Base-by-base conservation (phyloP, 352 stramenopile species). In the Phytophthora syringae region DNA sequence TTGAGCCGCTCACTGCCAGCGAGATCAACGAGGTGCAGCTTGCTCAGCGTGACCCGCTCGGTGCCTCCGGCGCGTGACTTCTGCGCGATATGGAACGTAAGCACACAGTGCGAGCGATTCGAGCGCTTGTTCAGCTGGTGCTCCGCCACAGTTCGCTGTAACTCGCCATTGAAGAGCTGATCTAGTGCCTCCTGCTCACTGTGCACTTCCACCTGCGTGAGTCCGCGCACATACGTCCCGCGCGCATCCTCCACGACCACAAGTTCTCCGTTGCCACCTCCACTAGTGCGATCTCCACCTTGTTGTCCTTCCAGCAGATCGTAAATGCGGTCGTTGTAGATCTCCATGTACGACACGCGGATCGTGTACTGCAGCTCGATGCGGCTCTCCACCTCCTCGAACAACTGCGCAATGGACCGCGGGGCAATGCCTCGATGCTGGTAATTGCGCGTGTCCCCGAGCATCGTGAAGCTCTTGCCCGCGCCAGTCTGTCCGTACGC, bases 291-390 rank as follows among this genome's bases (percentile, higher is more conserved):
- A 27, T 64, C 60, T 4, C 65, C 48, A 7, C 55, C 55, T 22
- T 68, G 60, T 15, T 75, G 67, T 22, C 56, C 66, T 48, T 77
- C 70, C 3, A 98, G 76, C 7, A 98, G 65, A 66, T 98, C 94
- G 71, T 94, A 98, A 53, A 98, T 97, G 25, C 86, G 86, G 54
- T 98, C 95, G 71, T 98, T 98, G 70, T 98, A 98, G 64, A 98
- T 98, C 77, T 98, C 95, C 84, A 98, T 94, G 80, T 98, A 98
- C 48, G 92, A 97, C 48, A 92, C 89, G 21, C 76, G 77, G 28
- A 98, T 80, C 1, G 60, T 77, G 62, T 96, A 98, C 47, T 91
- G 84, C 30, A 94, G 83, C 64, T 98, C 93, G 39, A 94, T 92
- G 22, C 90, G 83, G 62, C 82, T 93, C 36, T 93, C 86, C n/a